These are phyloP conservation scores for Monosporascus sp. DNA, from an alignment of 2,329 filamentous ascomycete species.

Conservation along the genomic window DNA sequence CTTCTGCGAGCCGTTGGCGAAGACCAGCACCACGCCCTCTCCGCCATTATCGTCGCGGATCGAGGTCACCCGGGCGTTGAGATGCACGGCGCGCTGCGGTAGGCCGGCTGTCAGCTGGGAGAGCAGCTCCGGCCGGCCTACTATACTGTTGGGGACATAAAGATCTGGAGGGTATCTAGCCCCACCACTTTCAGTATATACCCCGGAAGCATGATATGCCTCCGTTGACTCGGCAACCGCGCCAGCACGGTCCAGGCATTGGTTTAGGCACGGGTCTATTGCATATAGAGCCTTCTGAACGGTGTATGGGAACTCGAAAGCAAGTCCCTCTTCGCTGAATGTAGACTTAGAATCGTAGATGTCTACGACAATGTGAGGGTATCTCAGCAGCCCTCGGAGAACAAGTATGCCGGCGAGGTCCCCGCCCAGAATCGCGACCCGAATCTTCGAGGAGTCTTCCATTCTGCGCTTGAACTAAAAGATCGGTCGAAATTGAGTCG, in stretches of 20 bases:
- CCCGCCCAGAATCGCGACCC: conserved; percentile 26
- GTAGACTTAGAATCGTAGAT: conserved; percentile 22
- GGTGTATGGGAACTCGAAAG: conserved; percentile 12
- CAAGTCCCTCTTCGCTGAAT: conserved; percentile 20
- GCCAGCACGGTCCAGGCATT: conserved; percentile 21
- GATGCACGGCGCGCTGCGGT: conserved; percentile 21
- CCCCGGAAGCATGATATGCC: conserved; percentile 15
- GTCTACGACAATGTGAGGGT: conserved; percentile 24
- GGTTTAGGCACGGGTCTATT: conserved; percentile 19
- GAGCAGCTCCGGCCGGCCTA: conserved; percentile 22
- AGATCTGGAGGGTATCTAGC: background rate
- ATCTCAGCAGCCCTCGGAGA: conserved; percentile 21
- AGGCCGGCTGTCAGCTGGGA: conserved; percentile 19
- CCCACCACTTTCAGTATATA: conserved; percentile 11
- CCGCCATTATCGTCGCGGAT: conserved; percentile 13
- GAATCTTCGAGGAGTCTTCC: conserved; percentile 17
- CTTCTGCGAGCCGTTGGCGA: conserved; percentile 22
- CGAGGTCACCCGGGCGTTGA: conserved; percentile 17
- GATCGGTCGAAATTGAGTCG: background rate
- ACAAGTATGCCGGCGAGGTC: conserved; percentile 19
- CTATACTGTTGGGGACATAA: conserved; percentile 10
- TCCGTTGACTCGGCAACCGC: conserved; percentile 16
- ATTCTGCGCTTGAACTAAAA: conserved; percentile 8
- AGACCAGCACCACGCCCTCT: conserved; percentile 15
- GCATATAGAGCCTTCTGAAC: conserved; percentile 17